Base-by-base conservation (phyloP, 2,329 filamentous ascomycete species). In the Immersiporthe knoxdaviesiana region DNA sequence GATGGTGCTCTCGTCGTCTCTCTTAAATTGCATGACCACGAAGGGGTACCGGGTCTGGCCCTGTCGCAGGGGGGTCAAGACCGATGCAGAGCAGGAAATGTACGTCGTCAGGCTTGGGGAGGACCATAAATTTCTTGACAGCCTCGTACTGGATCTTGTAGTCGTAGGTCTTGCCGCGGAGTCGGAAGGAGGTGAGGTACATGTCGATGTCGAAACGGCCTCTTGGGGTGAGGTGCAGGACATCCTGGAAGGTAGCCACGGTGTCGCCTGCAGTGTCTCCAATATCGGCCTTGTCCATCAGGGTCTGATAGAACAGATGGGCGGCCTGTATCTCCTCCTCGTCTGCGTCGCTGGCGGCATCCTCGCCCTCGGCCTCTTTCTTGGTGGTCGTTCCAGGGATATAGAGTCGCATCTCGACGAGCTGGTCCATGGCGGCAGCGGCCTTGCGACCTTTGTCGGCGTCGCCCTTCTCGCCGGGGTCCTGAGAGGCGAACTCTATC, bases 171-270 rank as follows among this genome's bases (percentile, higher is more conserved):
- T 99, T 99, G 77, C 96, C 96, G 73, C 96, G 95, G 72, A 99
- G 87, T 72, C 96, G 92, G 87, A 99, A 98, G 2, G 96, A 98
- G 21, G 90, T 91, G 81, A 98, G 96, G 87, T 99, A 99, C 92
- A 99, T 97, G 80, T 99, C 96, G 82, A 99, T 97, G 80, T 98
- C 96, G 86, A 99, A 99, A 74, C 96, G 95, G 79, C 96, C 97
- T 92, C 96, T 94, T 81, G 96, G 96, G 16, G 96, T 99, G 77
- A 99, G 92, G 84, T 99, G 97, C 66, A 99, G 85, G 71, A 98
- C 92, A 80, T 99, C 96, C 78, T 97, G 84, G 85, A 99, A 99
- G 50, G 95, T 97, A 73, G 96, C 96, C 80, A 96, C 97, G 39
- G 96, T 97, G 81, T 98, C 96, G 74, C 96, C 96, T n/a, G 96